phyloP scores from a whole-genome alignment of 768 basidiomycete species.

The Hericium erinaceus region DNA sequence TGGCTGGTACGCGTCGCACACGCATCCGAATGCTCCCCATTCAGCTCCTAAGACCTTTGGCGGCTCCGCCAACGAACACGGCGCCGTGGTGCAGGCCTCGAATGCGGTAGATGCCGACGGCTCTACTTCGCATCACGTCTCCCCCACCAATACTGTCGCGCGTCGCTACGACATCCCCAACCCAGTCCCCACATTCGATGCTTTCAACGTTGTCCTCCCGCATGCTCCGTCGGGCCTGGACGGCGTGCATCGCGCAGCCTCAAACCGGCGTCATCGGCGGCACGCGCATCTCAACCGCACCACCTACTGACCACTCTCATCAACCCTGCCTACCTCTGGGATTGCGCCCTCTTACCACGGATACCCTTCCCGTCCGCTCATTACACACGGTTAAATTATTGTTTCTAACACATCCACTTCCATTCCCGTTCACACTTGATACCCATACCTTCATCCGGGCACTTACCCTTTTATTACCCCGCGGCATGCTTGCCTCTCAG shows the following conservation, averaged over 20 bases:
- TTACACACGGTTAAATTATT: conserved; percentile 4
- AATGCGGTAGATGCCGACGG: conserved; percentile 14
- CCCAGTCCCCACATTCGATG: conserved; percentile 10
- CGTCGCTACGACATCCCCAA: conserved; percentile 23
- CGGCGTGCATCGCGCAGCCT: not conserved
- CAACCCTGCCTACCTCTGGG: not conserved
- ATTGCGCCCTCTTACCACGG: conserved; percentile 12
- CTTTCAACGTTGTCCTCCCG: conserved; percentile 8
- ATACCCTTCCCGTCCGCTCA: conserved; percentile 23
- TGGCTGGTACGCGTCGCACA: conserved; percentile 51
- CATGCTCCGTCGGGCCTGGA: not conserved
- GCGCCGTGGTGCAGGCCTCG: conserved; percentile 11
- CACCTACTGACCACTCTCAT: not conserved
- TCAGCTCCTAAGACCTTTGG: conserved; percentile 54
- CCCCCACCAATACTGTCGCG: conserved; percentile 53
- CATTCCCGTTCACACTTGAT: conserved; percentile 1
- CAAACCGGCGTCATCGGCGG: not conserved
- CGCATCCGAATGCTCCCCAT: conserved; percentile 29
- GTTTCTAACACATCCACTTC: not conserved
- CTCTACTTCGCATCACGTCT: conserved; percentile 33
- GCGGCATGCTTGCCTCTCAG: not conserved
- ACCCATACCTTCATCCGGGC: not conserved
- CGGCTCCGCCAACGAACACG: conserved; percentile 41
- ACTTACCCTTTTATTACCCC: not conserved
- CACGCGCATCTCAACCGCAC: conserved; percentile 8